Evolutionary conservation across 345 rosid genomes (phyloP).

Genomic region (Citrus mangshanensis): DNA sequence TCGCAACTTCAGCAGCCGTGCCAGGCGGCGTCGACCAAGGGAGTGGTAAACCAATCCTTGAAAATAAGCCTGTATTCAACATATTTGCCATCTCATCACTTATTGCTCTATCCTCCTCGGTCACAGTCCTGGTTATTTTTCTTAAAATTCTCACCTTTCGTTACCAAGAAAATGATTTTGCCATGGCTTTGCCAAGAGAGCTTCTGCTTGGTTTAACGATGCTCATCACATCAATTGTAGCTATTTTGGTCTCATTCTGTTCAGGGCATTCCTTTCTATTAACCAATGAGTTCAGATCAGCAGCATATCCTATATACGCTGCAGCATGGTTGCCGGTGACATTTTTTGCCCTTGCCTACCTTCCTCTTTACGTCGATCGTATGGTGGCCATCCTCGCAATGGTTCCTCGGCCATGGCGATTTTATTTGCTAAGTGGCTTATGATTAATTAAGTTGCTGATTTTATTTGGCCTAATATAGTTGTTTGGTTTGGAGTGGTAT

Average conservation of each 20-base stretch:
- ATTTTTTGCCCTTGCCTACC: conserved; percentile 18
- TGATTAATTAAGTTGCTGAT: background rate
- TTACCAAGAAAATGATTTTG: conserved; percentile 22
- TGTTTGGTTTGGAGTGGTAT: no score
- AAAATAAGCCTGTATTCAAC: background rate
- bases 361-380: conserved; percentile 24
- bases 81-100: conserved; percentile 24
- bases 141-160: conserved; percentile 24
- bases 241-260: conserved; percentile 10
- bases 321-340: conserved; percentile 24
- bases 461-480: no score
- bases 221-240: no score
- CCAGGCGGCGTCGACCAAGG: conserved; percentile 18
- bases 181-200: background rate
- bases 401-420: conserved; percentile 2
- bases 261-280: conserved; percentile 27
- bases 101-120: conserved; percentile 21
- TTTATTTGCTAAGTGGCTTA: background rate
- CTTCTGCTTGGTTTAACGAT: no score
- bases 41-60: background rate
- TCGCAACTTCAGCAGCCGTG: conserved; percentile 23
- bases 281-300: background rate
- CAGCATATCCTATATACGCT: conserved; percentile 19
- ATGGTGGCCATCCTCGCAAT: background rate
- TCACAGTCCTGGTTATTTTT: conserved; percentile 18